Evolutionary conservation across 2,329 filamentous ascomycete species (phyloP), one percentile per base, ranked within the genome.

Genomic region (Pyricularia sp.): DNA sequence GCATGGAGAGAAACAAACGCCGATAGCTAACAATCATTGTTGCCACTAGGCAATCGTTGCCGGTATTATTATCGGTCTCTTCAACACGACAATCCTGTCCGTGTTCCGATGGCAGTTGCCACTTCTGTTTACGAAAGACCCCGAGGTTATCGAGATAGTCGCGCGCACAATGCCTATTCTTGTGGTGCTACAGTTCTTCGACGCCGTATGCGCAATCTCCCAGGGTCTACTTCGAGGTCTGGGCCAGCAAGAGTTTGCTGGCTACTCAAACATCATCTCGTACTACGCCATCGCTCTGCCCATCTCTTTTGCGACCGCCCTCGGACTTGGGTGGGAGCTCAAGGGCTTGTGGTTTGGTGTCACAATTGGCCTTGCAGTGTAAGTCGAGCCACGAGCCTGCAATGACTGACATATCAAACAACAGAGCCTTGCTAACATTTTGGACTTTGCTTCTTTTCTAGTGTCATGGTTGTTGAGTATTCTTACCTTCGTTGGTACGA

Each of bases 231-330:
- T 98, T 31, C 86, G 95, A 61, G 94, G 94, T 14, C 86, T 98
- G 20, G 95, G 95, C 2, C 88, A 92, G 69, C 94, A 98, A 78
- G 89, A 93, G 72, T 89, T 98, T 69, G 94, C 94, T 14, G 94
- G 94, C 0, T 97, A 94, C 73, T 89, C 94, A 9, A 96, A 95
- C 75, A 80, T 98, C 2, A 87, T 93, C 66, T 90, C 90, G 26
- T 97, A 97, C 80, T 99, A 98, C 78, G 81, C 86, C 23, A 85
- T 98, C 30, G 94, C 92, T 0, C 83, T 98, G 78, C 94, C 95
- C 0, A 87, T 97, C 42, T 92, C 90, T 58, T 90, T 97, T 72
- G 87, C 86, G 4, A 87, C 91, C 0, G 91, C 89, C 0, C 97
- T 98, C 77, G 90, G 88, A 0, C 80, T 94, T 3, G 84, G 84